Base-by-base conservation (phyloP, 208 protist genomes). In the Acanthamoeba healyi region DNA sequence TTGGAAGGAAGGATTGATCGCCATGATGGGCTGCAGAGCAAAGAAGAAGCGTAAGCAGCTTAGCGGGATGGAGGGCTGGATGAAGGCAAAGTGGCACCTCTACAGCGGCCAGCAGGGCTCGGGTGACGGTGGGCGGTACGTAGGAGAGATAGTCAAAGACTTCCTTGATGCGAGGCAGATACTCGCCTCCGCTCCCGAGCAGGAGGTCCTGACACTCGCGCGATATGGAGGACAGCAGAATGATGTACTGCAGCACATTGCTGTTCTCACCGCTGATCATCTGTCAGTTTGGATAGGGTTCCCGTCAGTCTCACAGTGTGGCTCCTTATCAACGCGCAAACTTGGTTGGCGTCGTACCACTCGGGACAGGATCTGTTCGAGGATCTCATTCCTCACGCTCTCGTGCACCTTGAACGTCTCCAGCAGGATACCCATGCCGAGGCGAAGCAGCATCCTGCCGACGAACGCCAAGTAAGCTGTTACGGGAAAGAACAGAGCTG, bases 101-200 rank as follows among this genome's bases (percentile, higher is more conserved):
- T 15, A 93, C 58, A 24, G 89, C 89, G 49, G 89, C 89, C 9
- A 93, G 70, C 19, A 93, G 51, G 36, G 67, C 61, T 56, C 67
- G 29, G 29, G 89, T 81, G 19, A 93, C 67, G 40, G 67, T 84
- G 29, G 89, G 89, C 29, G 58, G 89, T 19, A 93, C 40, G 24
- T 74, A 93, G 67, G 89, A 74, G 19, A 93, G 44, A 42, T 93
- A 93, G 65, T 93, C 89, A 58, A 93, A 93, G 44, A 93, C 51
- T 38, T 93, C 89, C 44, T 93, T 93, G 61, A 93, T 93, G 34
- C 89, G 65, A 3, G 58, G 58, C 0, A 93, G 65, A 32, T 93
- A 63, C 58, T 93, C 89, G 34, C 84, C 84, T 14, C 84, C 84
- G 34, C 84, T 36, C 24, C 84, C 84, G 40, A 91, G 84, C 49